Evolutionary conservation across 2,329 filamentous ascomycete genomes (phyloP), one percentile per base, ranked within the genome.

Genomic region (Scedosporium aurantiacum): DNA sequence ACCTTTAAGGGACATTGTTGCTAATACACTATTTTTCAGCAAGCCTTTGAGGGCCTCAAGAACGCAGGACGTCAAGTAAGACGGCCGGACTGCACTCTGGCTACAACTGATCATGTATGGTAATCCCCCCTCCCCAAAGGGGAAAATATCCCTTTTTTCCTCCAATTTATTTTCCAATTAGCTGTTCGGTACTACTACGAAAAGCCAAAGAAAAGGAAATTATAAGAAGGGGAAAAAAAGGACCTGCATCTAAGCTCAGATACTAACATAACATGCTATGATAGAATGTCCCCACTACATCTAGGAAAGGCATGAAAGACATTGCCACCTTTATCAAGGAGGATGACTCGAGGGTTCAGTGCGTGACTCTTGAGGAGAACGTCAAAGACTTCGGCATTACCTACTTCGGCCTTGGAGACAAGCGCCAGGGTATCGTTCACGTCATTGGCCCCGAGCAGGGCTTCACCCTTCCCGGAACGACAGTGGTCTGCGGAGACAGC

Each of bases 391-490:
- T 97, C 72, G 91, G 90, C 70, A 82, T 99, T 70, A 97, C 92
- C 73, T 97, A 97, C 78, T 99, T 99, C 72, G 94, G 94, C 64
- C 86, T 99, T 65, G 90, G 88, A 67, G 93, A 97, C 77, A 95
- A 94, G 82, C 87, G 94, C 66, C 94, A 99, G 77, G 94, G 94
- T 67, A 99, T 99, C 69, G 94, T 97, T 63, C 94, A 99, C 77
- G 90, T 99, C 70, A 97, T 99, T 69, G 94, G 94, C 41, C 94
- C 94, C 47, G 94, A 99, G 80, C 94, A 99, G 76, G 94, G 94
- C 67, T 99, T 99, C 80, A 99, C 94, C 62, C 87, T 97, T 43
- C 94, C 94, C 50, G 94, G 91, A 67, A 97, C 94, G 61, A 99
- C 94, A 2, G 89, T 97, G 43, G 94, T 97, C 66, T 97, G 94